Evolutionary conservation across 2,329 filamentous ascomycete genomes (phyloP).

Genomic region (Penicillium rolfsii): DNA sequence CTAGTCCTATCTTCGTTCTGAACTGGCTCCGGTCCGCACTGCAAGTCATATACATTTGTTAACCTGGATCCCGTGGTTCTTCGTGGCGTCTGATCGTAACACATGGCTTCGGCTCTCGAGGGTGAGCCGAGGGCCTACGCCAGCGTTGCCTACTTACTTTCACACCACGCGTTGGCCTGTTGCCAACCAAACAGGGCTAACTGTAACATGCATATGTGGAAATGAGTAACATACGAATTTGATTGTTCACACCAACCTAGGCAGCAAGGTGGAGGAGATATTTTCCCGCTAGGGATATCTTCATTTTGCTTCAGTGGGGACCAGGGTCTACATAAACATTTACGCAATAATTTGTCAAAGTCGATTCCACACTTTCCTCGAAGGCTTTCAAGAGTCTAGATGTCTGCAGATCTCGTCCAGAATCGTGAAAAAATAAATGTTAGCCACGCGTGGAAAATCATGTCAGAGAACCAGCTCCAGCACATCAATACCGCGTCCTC

Average conservation of each 20-base stretch:
- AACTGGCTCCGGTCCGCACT: slow-evolving; percentile 6
- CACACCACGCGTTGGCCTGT: not conserved
- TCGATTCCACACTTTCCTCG: not conserved
- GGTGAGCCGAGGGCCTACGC: not conserved
- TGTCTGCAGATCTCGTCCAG: not conserved
- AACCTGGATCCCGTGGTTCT: not conserved
- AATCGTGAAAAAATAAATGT: not conserved
- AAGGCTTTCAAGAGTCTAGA: not conserved
- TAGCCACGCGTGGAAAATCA: not conserved
- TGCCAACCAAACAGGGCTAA: not conserved
- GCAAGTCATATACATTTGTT: not conserved
- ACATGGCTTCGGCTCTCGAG: not conserved
- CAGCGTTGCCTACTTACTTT: not conserved
- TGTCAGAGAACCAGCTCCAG: not conserved
- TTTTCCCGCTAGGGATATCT: not conserved
- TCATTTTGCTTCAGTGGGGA: not conserved
- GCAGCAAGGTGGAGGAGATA: not conserved
- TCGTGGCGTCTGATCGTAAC: not conserved
- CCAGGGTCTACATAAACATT: too few relatives aligned
- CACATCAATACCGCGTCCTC: not conserved
- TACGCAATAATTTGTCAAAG: not conserved
- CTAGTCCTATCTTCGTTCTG: not conserved
- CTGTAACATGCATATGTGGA: not conserved
- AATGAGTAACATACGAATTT: not conserved
- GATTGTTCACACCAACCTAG: too few relatives aligned